Conservation (phyloP, 139 green algal genomes). For the Yamagishiella unicocca region DNA sequence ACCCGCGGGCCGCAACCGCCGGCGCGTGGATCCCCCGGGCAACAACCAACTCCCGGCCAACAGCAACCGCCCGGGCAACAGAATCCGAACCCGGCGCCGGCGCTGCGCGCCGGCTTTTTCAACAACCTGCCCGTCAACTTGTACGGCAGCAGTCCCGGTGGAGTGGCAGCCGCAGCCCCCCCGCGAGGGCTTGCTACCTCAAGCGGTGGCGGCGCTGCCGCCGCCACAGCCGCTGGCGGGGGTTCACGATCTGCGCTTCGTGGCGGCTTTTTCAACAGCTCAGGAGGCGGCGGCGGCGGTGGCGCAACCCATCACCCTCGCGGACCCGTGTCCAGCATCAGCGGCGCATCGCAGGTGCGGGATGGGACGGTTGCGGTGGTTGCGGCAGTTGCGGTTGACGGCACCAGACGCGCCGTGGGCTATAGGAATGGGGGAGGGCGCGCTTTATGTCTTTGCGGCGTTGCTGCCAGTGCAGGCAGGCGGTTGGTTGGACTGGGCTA, state of each 20-base stretch:
- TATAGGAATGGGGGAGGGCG: too few relatives aligned
- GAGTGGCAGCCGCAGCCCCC: neutral
- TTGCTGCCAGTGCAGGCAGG: too few relatives aligned
- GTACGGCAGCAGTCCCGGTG: neutral
- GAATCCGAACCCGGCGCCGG: too few relatives aligned
- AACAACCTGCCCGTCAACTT: neutral
- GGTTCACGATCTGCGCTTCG: conserved; percentile 11
- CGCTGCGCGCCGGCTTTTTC: neutral
- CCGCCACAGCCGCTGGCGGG: neutral
- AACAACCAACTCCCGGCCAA: too few relatives aligned
- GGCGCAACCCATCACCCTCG: neutral
- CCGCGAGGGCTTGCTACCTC: neutral
- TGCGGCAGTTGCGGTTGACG: too few relatives aligned
- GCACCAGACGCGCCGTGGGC: too few relatives aligned
- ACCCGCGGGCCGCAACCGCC: neutral
- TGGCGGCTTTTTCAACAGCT: conserved; percentile 18
- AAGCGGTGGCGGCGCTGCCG: neutral
- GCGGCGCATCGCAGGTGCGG: too few relatives aligned
- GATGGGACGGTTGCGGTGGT: too few relatives aligned
- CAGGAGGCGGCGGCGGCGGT: neutral
- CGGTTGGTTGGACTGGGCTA: too few relatives aligned
- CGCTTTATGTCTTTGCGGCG: too few relatives aligned
- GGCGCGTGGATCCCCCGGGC: neutral
- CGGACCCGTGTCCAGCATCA: too few relatives aligned
- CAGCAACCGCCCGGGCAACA: too few relatives aligned